Evolutionary conservation across 805 yeast species (phyloP).

Genomic region (Scheffersomyces spartinae): DNA sequence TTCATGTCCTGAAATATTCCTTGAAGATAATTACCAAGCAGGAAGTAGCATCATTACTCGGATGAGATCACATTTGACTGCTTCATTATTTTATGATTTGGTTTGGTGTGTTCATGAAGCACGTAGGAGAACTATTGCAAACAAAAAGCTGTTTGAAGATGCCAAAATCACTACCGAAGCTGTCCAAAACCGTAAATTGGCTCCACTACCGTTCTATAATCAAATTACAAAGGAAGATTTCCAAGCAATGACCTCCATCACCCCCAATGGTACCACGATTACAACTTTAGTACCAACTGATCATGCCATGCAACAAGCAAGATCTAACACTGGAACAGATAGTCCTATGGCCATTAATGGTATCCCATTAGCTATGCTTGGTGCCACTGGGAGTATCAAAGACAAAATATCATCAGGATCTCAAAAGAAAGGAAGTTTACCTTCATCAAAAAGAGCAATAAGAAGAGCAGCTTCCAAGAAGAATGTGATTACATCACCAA

Average conservation of each 20-base stretch:
- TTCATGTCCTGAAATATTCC: slow-evolving; percentile 76
- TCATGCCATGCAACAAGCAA: slow-evolving; percentile 55
- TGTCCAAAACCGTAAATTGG: slow-evolving; percentile 25
- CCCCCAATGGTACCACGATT: slow-evolving; percentile 86
- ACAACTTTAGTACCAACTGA: slow-evolving; percentile 85
- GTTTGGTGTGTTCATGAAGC: slow-evolving; percentile 96
- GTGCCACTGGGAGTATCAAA: slow-evolving; percentile 63
- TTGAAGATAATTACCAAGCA: slow-evolving; percentile 43
- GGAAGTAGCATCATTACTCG: slow-evolving; percentile 52
- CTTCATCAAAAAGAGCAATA: slow-evolving; percentile 1
- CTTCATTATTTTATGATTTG: slow-evolving; percentile 80
- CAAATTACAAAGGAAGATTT: slow-evolving; percentile 86
- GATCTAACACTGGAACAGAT: slow-evolving; percentile 41
- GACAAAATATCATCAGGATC: slow-evolving; percentile 4
- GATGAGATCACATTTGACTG: slow-evolving; percentile 88
- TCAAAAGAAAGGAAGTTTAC: slow-evolving; percentile 1
- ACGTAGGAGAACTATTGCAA: slow-evolving; percentile 45
- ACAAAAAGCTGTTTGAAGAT: slow-evolving; percentile 6
- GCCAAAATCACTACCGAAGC: slow-evolving; percentile 3
- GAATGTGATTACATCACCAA: background rate
- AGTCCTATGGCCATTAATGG: slow-evolving; percentile 54
- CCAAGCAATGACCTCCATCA: slow-evolving; percentile 71
- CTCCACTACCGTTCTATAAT: slow-evolving; percentile 81
- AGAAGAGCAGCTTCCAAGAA: background rate
- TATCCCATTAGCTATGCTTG: slow-evolving; percentile 59